phyloP scores from a whole-genome alignment of 495 filamentous ascomycete genomes.

The Tricharina praecox region DNA sequence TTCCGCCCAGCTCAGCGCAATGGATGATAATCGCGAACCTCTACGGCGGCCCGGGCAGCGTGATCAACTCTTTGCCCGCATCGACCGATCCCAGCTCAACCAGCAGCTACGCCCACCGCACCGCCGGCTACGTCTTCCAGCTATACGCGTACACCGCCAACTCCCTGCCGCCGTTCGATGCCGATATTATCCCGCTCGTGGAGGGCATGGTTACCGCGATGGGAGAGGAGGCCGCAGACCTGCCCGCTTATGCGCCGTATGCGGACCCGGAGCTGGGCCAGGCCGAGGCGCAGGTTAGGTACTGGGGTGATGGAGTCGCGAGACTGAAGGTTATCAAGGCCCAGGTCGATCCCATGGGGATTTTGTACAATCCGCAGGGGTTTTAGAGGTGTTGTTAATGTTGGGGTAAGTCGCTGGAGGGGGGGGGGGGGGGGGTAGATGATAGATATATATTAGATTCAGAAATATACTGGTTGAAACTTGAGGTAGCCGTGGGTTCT shows the following conservation, averaged over 20 bases:
- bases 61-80: slow-evolving; percentile 30
- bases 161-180: slow-evolving; percentile 23
- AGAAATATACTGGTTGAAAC: too few relatives aligned
- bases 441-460: too few relatives aligned
- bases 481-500: too few relatives aligned
- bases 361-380: slow-evolving; percentile 51
- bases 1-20: background rate
- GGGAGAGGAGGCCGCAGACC: slow-evolving; percentile 23
- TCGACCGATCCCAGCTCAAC: slow-evolving; percentile 22
- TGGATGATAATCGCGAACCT: slow-evolving; percentile 43
- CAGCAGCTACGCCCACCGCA: slow-evolving; percentile 40
- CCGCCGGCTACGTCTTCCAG: slow-evolving; percentile 40
- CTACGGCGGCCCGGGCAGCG: slow-evolving; percentile 34
- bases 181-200: slow-evolving; percentile 28
- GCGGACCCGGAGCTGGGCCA: slow-evolving; percentile 41
- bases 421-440: too few relatives aligned
- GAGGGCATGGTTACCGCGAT: slow-evolving; percentile 27
- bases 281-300: slow-evolving; percentile 32
- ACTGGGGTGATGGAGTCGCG: slow-evolving; percentile 36
- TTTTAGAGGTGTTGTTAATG: too few relatives aligned
- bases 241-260: slow-evolving; percentile 51
- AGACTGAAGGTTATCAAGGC: slow-evolving; percentile 36
- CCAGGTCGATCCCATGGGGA: slow-evolving; percentile 34
- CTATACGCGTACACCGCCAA: slow-evolving; percentile 33
- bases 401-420: too few relatives aligned